Conservation (phyloP, 176 grass and related monocot species). For the bread wheat (Triticum aestivum) region IWGSC_CS_RefSeq_v2.1 NC_057803.1:720051930-720052429, state of each 20-base stretch:
- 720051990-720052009: no score
- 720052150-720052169: not conserved
- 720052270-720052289: not conserved
- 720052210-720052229: not conserved
- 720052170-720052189: not conserved
- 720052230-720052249: not conserved
- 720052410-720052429: not conserved
- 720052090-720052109: no score
- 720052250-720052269: not conserved
- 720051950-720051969: no score
- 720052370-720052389: not conserved
- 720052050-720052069: no score
- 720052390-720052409: not conserved
- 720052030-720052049: no score
- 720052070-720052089: no score
- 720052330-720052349: not conserved
- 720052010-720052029: no score
- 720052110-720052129: no score
- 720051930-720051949: no score
- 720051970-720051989: no score
- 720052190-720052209: not conserved
- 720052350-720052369: not conserved
- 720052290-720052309: not conserved
- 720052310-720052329: slow-evolving; percentile 5
- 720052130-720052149: no score